Base-by-base conservation (phyloP, 2,329 filamentous ascomycete species). In the Epichloe sylvatica region DNA sequence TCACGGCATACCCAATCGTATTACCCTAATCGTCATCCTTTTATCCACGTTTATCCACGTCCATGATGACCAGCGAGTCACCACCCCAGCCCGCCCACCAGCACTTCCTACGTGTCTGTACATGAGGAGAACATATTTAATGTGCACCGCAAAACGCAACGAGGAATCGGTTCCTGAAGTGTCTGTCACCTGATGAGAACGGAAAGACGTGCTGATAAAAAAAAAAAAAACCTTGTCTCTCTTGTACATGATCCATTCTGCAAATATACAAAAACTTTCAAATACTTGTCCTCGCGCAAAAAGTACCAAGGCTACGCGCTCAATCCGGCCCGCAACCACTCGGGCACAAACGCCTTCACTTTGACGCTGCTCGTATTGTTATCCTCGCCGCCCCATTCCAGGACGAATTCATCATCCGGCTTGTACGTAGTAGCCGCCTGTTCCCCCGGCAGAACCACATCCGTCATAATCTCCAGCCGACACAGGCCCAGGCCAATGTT, bases 401-500 rank as follows among this genome's bases (percentile, higher is more conserved):
- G 63, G 52, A 77, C 70, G 57, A 84, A 85, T 64, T 84, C 76
- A 51, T 81, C 74, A 1, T 72, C 74, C 0, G 77, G 73, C 52
- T 70, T 77, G 61, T 74, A 86, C 17, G 76, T 76, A 1, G 81
- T 80, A 5, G 77, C 76, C 0, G 77, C 75, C 54, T 84, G 80
- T 50, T 78, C 78, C 5, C 84, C 84, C 2, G 84, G 84, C 49
- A 92, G 69, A 35, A 72, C 71, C 45, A 92, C 70, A 61, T 88
- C 84, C 5, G 87, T 94, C 90, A 96, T 96, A 62, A 83, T 82
- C 69, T 94, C 89, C 57, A 97, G 67, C 25, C 91, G 80, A 62
- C 91, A 96, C 56, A 96, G 68, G 2, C 82, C 91, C 47, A 98
- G 71, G 1, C 92, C 92, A 33, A 97, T 68, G 62, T 96, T 94